A percentile compares a stretch with the other conserved stretches of the same genome.
These are phyloP conservation scores for Mycena vulgaris DNA, from an alignment of 768 basidiomycete species.

Conservation along the genomic window DNA sequence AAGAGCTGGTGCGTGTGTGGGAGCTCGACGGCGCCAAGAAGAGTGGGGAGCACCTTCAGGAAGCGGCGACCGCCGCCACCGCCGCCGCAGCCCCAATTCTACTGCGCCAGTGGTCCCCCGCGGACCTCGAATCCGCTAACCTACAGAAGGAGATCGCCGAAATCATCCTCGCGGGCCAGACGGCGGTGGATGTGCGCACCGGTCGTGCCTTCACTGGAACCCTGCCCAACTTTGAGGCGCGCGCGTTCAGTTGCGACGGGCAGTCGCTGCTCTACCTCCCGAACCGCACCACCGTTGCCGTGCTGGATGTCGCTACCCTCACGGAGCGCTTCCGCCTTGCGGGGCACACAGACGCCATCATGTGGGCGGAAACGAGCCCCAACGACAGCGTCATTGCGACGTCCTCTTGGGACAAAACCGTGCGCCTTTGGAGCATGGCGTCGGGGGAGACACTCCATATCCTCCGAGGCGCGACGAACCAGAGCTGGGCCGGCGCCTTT, in stretches of 20 bases:
- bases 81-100: constrained; percentile 6
- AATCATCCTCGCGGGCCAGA: neutral
- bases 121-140: neutral
- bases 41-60: too few species aligned
- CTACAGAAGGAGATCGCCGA: neutral
- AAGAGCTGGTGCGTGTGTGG: neutral
- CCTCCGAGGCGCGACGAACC: constrained; percentile 17
- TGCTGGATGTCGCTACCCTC: constrained; percentile 5
- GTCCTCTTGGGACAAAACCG: constrained; percentile 39
- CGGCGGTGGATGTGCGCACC: too few species aligned
- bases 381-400: constrained; percentile 35
- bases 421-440: constrained; percentile 38
- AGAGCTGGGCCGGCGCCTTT: constrained; percentile 38
- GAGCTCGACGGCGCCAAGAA: too few species aligned
- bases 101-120: neutral
- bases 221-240: neutral
- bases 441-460: constrained; percentile 27
- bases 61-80: neutral
- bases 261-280: constrained; percentile 8
- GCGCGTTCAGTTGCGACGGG: constrained; percentile 32
- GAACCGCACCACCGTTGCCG: constrained; percentile 1
- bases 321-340: constrained; percentile 21
- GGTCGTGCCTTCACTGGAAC: neutral
- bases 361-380: constrained; percentile 35
- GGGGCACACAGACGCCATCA: constrained; percentile 34